A percentile compares a stretch with the other conserved stretches of the same genome.
phyloP scores from a whole-genome alignment of 768 basidiomycete genomes.

The Lactifluus hygrophoroides region DNA sequence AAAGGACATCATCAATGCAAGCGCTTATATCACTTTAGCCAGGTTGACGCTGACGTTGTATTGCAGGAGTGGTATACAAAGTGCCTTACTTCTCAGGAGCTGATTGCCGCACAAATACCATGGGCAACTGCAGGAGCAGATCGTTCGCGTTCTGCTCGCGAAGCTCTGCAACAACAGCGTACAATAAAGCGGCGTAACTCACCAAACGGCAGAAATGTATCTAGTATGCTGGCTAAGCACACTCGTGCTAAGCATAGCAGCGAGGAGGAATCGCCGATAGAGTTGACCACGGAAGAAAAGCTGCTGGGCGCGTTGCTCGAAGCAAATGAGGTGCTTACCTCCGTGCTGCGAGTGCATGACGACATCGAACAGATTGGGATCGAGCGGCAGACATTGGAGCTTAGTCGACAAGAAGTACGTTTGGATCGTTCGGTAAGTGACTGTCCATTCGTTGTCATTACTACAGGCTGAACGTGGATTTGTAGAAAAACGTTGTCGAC shows the following conservation, averaged over 20 bases:
- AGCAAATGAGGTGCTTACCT: conserved; percentile 64
- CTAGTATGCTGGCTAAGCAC: neutral
- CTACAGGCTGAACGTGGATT: neutral
- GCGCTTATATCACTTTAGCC: conserved; percentile 19
- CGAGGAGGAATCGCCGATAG: conserved; percentile 26
- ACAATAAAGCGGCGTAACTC: conserved; percentile 4
- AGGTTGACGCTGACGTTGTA: neutral
- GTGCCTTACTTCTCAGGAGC: conserved; percentile 74
- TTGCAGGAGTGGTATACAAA: conserved; percentile 76
- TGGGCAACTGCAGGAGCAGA: conserved; percentile 86
- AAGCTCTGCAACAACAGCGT: conserved; percentile 15
- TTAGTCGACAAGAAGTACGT: conserved; percentile 58
- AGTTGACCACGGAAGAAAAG: conserved; percentile 63
- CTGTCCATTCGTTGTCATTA: neutral
- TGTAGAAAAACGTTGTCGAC: conserved; percentile 33
- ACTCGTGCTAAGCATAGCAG: conserved; percentile 2
- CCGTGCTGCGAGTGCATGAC: conserved; percentile 64
- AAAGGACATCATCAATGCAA: conserved; percentile 58
- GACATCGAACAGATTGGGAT: conserved; percentile 62
- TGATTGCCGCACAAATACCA: conserved; percentile 79
- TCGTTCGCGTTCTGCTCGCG: conserved; percentile 40
- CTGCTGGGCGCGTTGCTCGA: conserved; percentile 64
- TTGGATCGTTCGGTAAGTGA: conserved; percentile 57
- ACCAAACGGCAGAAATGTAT: conserved; percentile 2
- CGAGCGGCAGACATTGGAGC: conserved; percentile 54